A percentile compares a stretch with the other conserved stretches of the same genome.
Conservation (phyloP, 169 alveolate species). For the Eimeria maxima region DNA sequence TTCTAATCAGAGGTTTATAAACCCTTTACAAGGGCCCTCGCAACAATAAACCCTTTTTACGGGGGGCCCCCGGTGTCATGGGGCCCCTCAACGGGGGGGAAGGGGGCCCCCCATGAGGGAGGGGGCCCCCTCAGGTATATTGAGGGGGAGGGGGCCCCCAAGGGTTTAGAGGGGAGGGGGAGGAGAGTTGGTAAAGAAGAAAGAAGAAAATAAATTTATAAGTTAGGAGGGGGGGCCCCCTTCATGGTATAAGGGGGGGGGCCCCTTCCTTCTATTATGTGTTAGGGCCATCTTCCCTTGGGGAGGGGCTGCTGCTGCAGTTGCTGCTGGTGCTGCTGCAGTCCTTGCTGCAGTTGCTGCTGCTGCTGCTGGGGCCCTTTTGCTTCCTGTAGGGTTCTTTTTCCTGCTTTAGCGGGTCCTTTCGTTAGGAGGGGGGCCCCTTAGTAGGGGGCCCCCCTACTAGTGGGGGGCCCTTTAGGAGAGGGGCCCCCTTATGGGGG, state of each 20-base stretch:
- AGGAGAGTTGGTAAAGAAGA: no score
- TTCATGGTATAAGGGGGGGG: no score
- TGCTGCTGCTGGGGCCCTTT: neutral
- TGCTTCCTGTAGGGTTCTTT: neutral
- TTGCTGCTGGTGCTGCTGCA: neutral
- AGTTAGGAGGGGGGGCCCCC: neutral
- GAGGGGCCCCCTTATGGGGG: neutral
- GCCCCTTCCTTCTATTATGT: neutral
- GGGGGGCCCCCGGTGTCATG: neutral
- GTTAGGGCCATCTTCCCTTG: no score
- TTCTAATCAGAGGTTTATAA: no score
- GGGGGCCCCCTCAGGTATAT: neutral
- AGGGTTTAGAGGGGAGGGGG: neutral
- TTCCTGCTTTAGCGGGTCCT: neutral
- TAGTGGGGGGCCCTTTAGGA: no score
- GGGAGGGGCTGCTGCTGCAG: neutral
- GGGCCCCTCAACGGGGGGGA: neutral
- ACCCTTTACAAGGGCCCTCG: neutral
- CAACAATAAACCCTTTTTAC: neutral
- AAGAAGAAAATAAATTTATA: neutral
- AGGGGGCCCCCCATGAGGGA: neutral
- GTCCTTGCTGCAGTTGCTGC: neutral
- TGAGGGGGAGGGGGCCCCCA: neutral
- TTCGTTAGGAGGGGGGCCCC: neutral
- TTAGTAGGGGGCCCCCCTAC: no score